phyloP scores from a whole-genome alignment of 2,329 filamentous ascomycete genomes.

The Diaporthe vexans region DNA sequence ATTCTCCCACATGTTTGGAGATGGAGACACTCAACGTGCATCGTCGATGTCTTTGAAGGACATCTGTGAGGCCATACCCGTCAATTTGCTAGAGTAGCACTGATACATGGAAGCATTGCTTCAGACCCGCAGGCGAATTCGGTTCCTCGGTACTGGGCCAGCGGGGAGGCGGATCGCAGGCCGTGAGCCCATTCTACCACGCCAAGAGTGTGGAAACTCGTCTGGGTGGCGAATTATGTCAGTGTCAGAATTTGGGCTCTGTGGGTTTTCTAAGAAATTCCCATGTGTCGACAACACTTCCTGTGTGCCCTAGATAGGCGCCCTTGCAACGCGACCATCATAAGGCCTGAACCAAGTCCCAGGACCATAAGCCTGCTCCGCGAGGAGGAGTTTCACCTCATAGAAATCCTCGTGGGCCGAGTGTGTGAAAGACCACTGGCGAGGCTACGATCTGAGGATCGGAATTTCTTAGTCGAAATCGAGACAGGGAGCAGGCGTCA shows the following conservation, averaged over 20 bases:
- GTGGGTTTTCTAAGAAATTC: neutral
- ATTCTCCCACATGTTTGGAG: too few relatives aligned
- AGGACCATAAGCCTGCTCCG: neutral
- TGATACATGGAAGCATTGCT: neutral
- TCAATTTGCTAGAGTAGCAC: neutral
- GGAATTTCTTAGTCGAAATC: conserved; percentile 6
- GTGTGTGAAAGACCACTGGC: neutral
- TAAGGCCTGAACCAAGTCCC: too few relatives aligned
- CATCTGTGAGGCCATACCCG: neutral
- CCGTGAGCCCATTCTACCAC: conserved; percentile 6
- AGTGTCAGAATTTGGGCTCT: neutral
- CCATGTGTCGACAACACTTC: neutral
- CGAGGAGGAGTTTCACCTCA: neutral
- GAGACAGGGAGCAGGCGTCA: conserved; percentile 5
- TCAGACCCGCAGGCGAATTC: neutral
- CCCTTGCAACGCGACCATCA: neutral
- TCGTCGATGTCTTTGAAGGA: neutral
- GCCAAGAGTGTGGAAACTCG: conserved; percentile 16
- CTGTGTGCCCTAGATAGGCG: neutral
- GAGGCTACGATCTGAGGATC: conserved; percentile 18
- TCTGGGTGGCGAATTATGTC: conserved; percentile 12
- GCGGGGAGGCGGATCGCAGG: conserved; percentile 28
- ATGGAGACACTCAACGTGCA: neutral
- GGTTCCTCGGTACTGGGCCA: neutral
- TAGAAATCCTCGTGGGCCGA: neutral